Percentiles rank a stretch among this genome's conserved stretches.
Evolutionary conservation across 2,329 filamentous ascomycete species (phyloP).

Genomic region (Ophiostoma sp.): DNA sequence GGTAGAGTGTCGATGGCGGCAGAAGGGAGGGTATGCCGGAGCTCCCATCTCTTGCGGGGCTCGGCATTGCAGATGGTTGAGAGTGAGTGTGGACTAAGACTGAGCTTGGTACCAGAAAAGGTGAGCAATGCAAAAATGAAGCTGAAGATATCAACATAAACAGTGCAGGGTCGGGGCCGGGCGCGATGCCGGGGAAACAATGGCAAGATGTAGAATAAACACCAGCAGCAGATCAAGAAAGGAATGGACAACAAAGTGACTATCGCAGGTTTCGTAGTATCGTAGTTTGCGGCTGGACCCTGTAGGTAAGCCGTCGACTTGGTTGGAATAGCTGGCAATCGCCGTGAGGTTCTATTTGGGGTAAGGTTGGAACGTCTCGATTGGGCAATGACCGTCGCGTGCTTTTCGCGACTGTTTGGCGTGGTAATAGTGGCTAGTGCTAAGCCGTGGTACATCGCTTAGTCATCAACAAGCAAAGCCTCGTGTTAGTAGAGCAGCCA

Average conservation of each 20-base stretch:
- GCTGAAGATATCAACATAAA: background rate
- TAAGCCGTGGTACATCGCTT: background rate
- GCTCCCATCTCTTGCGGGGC: slow-evolving; percentile 31
- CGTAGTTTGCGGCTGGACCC: background rate
- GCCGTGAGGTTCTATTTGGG: slow-evolving; percentile 1
- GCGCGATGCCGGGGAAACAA: background rate
- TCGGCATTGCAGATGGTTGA: slow-evolving; percentile 30
- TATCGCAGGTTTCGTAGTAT: background rate
- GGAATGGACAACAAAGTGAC: background rate
- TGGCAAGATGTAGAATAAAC: background rate
- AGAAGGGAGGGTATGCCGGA: slow-evolving; percentile 30
- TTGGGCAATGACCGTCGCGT: slow-evolving; percentile 17
- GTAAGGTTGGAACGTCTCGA: slow-evolving; percentile 1
- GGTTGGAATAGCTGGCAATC: slow-evolving; percentile 1
- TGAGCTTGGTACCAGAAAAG: background rate
- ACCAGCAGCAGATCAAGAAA: background rate
- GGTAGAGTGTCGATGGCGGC: slow-evolving; percentile 36
- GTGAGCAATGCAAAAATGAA: background rate
- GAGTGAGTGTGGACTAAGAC: background rate
- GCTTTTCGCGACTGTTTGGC: slow-evolving; percentile 19
- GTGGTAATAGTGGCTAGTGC: background rate
- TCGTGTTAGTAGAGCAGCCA: too few species aligned
- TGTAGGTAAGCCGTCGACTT: background rate
- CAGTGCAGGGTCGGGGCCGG: background rate
- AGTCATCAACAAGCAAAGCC: background rate